These are phyloP conservation scores for Myriosclerotinia duriaeana DNA, from an alignment of 2,329 filamentous ascomycete species.

Conservation along the genomic window DNA sequence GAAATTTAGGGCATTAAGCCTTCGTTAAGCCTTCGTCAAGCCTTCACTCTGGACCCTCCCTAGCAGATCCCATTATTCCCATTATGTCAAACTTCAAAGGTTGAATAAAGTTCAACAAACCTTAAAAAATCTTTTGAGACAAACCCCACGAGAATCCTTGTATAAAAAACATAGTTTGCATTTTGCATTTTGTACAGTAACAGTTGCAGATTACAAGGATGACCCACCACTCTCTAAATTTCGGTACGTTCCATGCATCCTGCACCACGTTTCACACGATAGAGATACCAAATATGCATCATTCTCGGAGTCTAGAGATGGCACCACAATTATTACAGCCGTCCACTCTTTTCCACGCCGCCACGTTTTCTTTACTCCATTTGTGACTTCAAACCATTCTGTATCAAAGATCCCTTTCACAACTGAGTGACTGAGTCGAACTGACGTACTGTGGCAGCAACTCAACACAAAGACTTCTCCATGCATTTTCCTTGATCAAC, in stretches of 20 bases:
- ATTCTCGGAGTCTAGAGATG: too few species aligned
- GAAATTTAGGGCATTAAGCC: neutral
- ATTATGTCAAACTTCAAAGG: slow-evolving; percentile 6
- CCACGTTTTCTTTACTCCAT: slow-evolving; percentile 8
- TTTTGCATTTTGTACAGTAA: neutral
- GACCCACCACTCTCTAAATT: slow-evolving; percentile 17
- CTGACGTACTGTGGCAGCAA: neutral
- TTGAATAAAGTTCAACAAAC: neutral
- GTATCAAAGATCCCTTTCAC: slow-evolving; percentile 4
- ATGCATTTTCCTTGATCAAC: neutral
- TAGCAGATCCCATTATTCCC: neutral
- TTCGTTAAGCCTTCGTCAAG: neutral
- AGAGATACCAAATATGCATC: neutral
- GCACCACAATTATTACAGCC: too few species aligned
- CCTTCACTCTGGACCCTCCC: neutral
- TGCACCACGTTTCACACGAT: slow-evolving; percentile 18
- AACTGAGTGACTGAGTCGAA: too few species aligned
- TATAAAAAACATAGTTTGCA: neutral
- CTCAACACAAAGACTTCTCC: neutral
- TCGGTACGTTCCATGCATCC: slow-evolving; percentile 5
- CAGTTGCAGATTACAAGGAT: slow-evolving; percentile 17
- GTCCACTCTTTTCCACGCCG: neutral
- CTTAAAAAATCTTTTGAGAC: slow-evolving; percentile 9
- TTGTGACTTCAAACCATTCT: slow-evolving; percentile 9
- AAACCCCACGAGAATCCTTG: slow-evolving; percentile 11